Evolutionary conservation across 1,284 basidiomycete genomes (phyloP), one percentile per base, ranked within the genome.

Genomic region (Cutaneotrichosporon sp.): DNA sequence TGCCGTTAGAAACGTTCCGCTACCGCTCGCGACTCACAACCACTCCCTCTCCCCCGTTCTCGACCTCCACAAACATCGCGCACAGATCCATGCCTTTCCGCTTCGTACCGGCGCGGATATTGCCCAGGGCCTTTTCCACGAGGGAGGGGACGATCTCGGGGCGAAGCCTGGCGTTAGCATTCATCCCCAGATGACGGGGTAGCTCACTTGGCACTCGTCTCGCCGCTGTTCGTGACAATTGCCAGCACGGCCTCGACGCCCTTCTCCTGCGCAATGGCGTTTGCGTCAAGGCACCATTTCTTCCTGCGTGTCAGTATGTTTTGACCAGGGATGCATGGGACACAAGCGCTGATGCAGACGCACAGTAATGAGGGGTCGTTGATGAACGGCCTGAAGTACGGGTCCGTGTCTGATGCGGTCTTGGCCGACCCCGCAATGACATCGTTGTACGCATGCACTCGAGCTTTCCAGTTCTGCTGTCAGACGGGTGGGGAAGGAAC

Each of bases 241-340:
- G 86, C 79, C 61, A 88, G 81, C 35, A 94, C 76, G 65, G 89
- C 87, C 75, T 96, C 87, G 19, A 96, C 81, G 31, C 88, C 96
- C 72, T 96, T 97, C 79, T 98, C 96, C 75, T 99, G 96, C 11
- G 96, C 93, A 27, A 97, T 94, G 12, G 88, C 96, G 75, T 98
- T 98, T 1, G 90, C 79, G 69, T 99, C 96, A 4, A 84, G 84
- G 33, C 79, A 87, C 70, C 93, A 90, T 76, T 86, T 92, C 79
- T 87, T 90, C 61, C 96, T 82, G 37, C 17, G 9, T n/a, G 37
- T 51, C 44, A 54, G 50, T 14, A 12, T 16, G 0, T 10, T 22
- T 26, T 12, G 25, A 26, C n/a, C 16, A 14, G n/a, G n/a, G n/a
- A n/a, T n/a, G n/a, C n/a, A n/a, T n/a, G n/a, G n/a, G n/a, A n/a